Conservation (phyloP, 2,329 filamentous ascomycete species). For the Monosporascus sp. region DNA sequence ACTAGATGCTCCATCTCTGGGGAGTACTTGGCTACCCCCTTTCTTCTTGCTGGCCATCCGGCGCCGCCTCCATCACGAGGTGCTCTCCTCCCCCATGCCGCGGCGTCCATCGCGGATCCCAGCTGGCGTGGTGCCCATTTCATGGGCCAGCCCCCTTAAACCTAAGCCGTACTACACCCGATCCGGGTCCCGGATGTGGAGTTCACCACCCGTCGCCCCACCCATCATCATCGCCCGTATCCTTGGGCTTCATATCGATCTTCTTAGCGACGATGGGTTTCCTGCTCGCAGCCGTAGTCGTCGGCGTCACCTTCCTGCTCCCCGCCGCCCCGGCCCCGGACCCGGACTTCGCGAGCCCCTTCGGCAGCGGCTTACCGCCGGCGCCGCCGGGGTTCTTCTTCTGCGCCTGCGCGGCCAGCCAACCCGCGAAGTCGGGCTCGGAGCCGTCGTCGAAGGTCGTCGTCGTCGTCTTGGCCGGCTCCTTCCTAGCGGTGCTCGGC, state of each 20-base stretch:
- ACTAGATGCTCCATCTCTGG: too few relatives aligned
- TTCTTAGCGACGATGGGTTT: constrained; percentile 56
- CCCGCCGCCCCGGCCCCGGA: constrained; percentile 6
- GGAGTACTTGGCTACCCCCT: too few relatives aligned
- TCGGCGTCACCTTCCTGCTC: constrained; percentile 32
- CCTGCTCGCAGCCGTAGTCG: constrained; percentile 33
- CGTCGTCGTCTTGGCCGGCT: constrained; percentile 28
- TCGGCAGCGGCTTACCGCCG: constrained; percentile 65
- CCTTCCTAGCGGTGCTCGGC: constrained; percentile 24
- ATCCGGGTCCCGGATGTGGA: neutral
- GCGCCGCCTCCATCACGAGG: too few relatives aligned
- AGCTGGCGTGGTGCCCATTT: too few relatives aligned
- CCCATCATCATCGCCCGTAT: constrained; percentile 50
- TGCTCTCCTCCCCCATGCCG: too few relatives aligned
- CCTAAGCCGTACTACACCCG: neutral
- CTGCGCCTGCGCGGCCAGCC: constrained; percentile 81
- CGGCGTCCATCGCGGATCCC: too few relatives aligned
- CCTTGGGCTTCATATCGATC: constrained; percentile 64
- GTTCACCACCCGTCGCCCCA: constrained; percentile 63
- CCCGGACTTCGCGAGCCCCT: constrained; percentile 66
- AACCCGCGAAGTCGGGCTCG: constrained; percentile 93
- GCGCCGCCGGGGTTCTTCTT: constrained; percentile 48
- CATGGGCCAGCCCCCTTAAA: too few relatives aligned
- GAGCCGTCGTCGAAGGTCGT: constrained; percentile 73
- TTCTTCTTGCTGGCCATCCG: too few relatives aligned